Conservation (phyloP, 768 basidiomycete species). For the Termitomyces sp. region DNA sequence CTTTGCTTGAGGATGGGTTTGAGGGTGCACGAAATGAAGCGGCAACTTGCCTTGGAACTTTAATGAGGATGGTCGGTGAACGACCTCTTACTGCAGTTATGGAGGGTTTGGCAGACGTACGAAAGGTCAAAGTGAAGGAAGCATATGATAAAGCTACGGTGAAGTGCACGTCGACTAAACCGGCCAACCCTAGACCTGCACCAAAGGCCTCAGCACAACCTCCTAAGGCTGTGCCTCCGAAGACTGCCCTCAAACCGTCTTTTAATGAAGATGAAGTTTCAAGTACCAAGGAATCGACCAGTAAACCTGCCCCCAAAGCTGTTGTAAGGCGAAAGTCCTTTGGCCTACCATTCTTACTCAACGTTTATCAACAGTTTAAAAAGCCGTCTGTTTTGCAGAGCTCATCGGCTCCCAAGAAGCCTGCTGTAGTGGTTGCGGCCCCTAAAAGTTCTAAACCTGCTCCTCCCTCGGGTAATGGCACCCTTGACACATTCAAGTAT, state of each 20-base stretch:
- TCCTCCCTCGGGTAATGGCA: constrained; percentile 42
- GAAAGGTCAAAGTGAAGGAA: constrained; percentile 92
- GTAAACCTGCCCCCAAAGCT: constrained; percentile 49
- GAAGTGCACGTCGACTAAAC: constrained; percentile 70
- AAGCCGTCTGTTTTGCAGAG: constrained; percentile 37
- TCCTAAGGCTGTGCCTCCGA: constrained; percentile 18
- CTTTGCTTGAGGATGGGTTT: constrained; percentile 79
- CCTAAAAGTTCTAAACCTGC: constrained; percentile 41
- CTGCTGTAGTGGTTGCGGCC: constrained; percentile 28
- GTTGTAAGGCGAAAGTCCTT: constrained; percentile 25
- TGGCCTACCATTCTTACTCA: background rate
- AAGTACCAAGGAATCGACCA: constrained; percentile 36
- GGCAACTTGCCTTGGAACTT: constrained; percentile 79
- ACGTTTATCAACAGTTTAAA: constrained; percentile 37
- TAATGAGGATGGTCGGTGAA: constrained; percentile 98
- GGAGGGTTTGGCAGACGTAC: constrained; percentile 80
- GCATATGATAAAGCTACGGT: constrained; percentile 90
- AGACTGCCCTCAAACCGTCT: background rate
- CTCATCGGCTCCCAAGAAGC: constrained; percentile 39
- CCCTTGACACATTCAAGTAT: constrained; percentile 84
- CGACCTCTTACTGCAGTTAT: constrained; percentile 82
- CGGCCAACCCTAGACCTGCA: constrained; percentile 46
- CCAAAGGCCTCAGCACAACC: constrained; percentile 29
- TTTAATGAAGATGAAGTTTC: constrained; percentile 11
- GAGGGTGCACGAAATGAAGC: constrained; percentile 89